Evolutionary conservation across 805 yeast species (phyloP).

Genomic region (Ogataea trehaloabstinens): DNA sequence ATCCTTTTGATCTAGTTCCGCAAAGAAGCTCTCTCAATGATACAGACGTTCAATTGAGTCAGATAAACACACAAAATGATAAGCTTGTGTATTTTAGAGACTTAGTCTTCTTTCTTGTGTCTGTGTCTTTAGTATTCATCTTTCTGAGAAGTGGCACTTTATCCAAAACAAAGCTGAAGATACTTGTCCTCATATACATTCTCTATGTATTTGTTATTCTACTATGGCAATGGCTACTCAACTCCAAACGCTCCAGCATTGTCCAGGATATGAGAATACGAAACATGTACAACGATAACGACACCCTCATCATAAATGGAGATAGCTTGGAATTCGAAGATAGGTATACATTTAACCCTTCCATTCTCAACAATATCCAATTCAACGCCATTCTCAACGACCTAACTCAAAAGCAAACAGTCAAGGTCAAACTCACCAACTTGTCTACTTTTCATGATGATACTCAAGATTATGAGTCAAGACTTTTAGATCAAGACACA

Average conservation of each 20-base stretch:
- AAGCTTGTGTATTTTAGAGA: constrained; percentile 60
- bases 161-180: constrained; percentile 49
- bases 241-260: constrained; percentile 13
- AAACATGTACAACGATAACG: constrained; percentile 27
- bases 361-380: constrained; percentile 26
- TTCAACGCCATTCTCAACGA: constrained; percentile 26
- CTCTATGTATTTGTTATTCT: constrained; percentile 55
- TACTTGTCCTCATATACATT: constrained; percentile 56
- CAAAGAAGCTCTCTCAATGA: constrained; percentile 2
- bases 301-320: constrained; percentile 17
- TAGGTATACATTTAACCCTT: constrained; percentile 29
- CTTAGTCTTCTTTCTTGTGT: constrained; percentile 50
- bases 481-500: constrained; percentile 11
- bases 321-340: constrained; percentile 29
- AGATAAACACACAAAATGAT: constrained; percentile 28
- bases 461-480: constrained; percentile 21
- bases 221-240: constrained; percentile 38
- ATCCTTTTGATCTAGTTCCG: constrained; percentile 55
- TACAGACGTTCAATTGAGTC: constrained; percentile 8
- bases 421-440: constrained; percentile 14
- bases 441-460: constrained; percentile 14
- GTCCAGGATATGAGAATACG: constrained; percentile 25
- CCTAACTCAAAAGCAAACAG: constrained; percentile 21
- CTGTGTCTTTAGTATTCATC: constrained; percentile 47
- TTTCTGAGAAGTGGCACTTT: constrained; percentile 54